Conservation (phyloP, 208 protist species). For the Crithidia sp. region DNA sequence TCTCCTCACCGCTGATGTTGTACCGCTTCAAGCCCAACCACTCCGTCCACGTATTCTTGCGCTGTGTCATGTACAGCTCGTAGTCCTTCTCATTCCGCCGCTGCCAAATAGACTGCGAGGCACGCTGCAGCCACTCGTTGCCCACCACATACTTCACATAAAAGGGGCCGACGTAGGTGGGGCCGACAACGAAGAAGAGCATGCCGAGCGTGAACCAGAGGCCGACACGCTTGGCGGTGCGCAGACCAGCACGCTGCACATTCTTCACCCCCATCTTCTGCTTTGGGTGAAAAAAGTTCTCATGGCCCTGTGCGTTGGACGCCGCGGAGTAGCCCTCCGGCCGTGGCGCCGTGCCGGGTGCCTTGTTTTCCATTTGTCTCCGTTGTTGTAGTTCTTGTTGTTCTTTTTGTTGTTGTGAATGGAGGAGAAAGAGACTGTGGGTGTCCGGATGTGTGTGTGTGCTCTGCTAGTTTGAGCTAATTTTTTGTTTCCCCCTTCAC, state of each 20-base stretch:
- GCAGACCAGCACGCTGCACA: constrained; percentile 81
- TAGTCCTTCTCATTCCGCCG: constrained; percentile 85
- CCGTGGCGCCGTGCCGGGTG: constrained; percentile 66
- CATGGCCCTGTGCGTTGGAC: constrained; percentile 46
- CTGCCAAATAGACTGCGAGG: constrained; percentile 80
- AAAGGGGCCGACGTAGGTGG: constrained; percentile 66
- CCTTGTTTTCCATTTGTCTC: constrained; percentile 78
- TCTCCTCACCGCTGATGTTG: constrained; percentile 85
- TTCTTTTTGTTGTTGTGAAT: no score
- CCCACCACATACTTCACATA: constrained; percentile 80
- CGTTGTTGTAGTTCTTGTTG: background rate
- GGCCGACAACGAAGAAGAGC: constrained; percentile 54
- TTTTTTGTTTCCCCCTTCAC: no score
- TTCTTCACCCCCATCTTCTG: constrained; percentile 50
- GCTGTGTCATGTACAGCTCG: constrained; percentile 89
- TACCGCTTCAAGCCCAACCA: constrained; percentile 88
- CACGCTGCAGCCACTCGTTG: constrained; percentile 78
- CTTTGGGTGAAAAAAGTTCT: constrained; percentile 83
- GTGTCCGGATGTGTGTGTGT: no score
- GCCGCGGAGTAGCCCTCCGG: constrained; percentile 63
- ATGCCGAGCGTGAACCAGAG: constrained; percentile 55
- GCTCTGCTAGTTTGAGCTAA: no score
- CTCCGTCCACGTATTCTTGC: constrained; percentile 84
- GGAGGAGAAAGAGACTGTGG: no score
- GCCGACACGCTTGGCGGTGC: constrained; percentile 51